These are phyloP conservation scores for Polytolypa hystricis DNA, from an alignment of 2,329 filamentous ascomycete genomes.

Conservation along the genomic window DNA sequence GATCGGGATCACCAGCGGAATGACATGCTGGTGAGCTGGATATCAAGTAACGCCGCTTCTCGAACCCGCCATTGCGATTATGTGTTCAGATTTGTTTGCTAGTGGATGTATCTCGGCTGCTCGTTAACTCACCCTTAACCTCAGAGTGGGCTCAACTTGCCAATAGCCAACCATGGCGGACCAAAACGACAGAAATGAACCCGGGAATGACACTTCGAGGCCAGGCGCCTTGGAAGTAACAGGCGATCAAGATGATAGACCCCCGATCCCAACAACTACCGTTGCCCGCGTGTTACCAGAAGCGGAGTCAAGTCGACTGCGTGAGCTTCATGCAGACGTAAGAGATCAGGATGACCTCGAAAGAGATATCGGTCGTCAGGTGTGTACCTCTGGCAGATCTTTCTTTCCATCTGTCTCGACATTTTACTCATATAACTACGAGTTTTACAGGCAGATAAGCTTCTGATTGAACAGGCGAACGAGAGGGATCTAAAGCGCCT, in stretches of 20 bases:
- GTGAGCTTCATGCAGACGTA: constrained; percentile 55
- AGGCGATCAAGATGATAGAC: not conserved
- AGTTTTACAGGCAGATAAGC: constrained; percentile 42
- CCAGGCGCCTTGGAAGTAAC: too few relatives aligned
- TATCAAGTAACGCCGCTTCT: too few relatives aligned
- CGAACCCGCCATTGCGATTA: too few relatives aligned
- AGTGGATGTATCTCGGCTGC: too few relatives aligned
- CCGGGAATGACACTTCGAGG: too few relatives aligned
- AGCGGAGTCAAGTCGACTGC: constrained; percentile 51
- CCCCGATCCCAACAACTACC: not conserved
- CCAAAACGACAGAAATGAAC: too few relatives aligned
- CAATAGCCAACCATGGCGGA: not conserved
- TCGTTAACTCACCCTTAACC: too few relatives aligned
- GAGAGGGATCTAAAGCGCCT: constrained; percentile 53
- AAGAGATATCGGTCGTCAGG: constrained; percentile 62
- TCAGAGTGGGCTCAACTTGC: too few relatives aligned
- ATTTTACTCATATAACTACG: not conserved
- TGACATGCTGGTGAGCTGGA: too few relatives aligned
- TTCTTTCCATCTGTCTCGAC: not conserved
- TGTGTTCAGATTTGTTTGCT: too few relatives aligned
- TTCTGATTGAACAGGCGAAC: constrained; percentile 51
- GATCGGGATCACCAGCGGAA: too few relatives aligned
- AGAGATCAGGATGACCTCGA: constrained; percentile 85
- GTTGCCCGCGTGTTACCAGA: not conserved
- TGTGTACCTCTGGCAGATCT: constrained; percentile 11